phyloP scores from a whole-genome alignment of 2,329 filamentous ascomycete species.

The Pseudogymnoascus sp. region DNA sequence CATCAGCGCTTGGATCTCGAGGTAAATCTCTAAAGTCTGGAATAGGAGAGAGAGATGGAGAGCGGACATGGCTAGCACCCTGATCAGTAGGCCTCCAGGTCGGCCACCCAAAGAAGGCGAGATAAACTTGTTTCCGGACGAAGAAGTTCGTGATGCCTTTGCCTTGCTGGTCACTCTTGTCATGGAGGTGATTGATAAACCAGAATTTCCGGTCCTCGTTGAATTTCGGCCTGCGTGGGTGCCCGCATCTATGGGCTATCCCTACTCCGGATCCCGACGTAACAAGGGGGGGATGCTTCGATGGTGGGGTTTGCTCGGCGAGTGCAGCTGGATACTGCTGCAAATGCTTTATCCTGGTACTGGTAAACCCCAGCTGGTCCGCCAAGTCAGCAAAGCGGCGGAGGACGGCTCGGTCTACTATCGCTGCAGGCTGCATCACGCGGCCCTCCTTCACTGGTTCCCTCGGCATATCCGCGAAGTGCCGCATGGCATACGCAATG shows the following conservation, averaged over 20 bases:
- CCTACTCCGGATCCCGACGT: slow-evolving; percentile 12
- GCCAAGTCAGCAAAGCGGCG: slow-evolving; percentile 12
- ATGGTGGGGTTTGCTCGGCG: neutral
- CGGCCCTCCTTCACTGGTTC: slow-evolving; percentile 8
- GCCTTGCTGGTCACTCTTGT: slow-evolving; percentile 10
- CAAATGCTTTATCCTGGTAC: slow-evolving; percentile 11
- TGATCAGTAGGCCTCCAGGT: neutral
- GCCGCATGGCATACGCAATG: slow-evolving; percentile 8
- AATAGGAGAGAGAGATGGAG: neutral
- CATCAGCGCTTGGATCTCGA: neutral
- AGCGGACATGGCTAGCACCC: neutral
- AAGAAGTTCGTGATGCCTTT: slow-evolving; percentile 18
- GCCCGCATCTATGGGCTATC: neutral
- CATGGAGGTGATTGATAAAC: slow-evolving; percentile 16
- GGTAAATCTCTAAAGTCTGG: neutral
- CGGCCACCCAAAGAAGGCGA: slow-evolving; percentile 16
- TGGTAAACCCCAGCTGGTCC: slow-evolving; percentile 7
- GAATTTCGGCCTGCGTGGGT: neutral
- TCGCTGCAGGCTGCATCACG: slow-evolving; percentile 3
- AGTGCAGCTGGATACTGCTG: slow-evolving; percentile 11
- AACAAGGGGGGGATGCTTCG: slow-evolving; percentile 6
- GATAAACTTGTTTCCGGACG: slow-evolving; percentile 16
- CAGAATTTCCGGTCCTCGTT: slow-evolving; percentile 14
- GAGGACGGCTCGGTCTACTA: slow-evolving; percentile 7
- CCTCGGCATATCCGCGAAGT: slow-evolving; percentile 11